A percentile compares a stretch with the other conserved stretches of the same genome.
These are phyloP conservation scores for Cucurbita argyrosperma DNA, from an alignment of 306 rosid genomes.

Conservation along the genomic window DNA sequence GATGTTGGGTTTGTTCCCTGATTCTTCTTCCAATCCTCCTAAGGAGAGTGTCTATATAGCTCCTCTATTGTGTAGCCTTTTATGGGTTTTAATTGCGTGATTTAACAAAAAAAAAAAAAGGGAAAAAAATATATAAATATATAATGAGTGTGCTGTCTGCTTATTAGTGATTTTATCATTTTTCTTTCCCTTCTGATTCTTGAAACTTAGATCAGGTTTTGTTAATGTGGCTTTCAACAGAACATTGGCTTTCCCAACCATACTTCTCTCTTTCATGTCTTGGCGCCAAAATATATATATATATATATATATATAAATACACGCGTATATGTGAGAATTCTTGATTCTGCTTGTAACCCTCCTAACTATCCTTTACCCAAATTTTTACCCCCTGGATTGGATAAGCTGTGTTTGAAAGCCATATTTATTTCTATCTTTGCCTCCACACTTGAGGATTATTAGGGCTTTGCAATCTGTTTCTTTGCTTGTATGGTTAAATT, in stretches of 20 bases:
- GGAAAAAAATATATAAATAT: neutral
- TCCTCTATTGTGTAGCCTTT: slow-evolving; percentile 32
- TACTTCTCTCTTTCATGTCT: neutral
- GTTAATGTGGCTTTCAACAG: slow-evolving; percentile 11
- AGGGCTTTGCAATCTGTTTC: neutral
- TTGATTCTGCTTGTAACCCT: neutral
- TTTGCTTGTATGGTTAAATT: neutral
- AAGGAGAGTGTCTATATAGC: slow-evolving; percentile 44
- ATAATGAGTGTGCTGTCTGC: slow-evolving; percentile 27
- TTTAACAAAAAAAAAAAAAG: slow-evolving; percentile 10
- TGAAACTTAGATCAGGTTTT: slow-evolving; percentile 13
- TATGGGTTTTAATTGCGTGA: slow-evolving; percentile 42
- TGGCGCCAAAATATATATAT: neutral
- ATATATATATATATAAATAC: neutral
- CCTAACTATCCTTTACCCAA: neutral
- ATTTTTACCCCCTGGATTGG: neutral
- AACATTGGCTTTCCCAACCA: neutral
- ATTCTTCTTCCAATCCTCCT: slow-evolving; percentile 15
- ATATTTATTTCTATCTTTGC: neutral
- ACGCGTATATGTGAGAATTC: neutral
- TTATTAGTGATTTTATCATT: slow-evolving; percentile 3
- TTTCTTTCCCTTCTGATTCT: slow-evolving; percentile 8
- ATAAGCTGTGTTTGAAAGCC: neutral
- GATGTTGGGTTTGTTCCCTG: slow-evolving; percentile 78
- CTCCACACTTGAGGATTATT: neutral